phyloP scores from a whole-genome alignment of 176 grass and related monocot species.

The Oryza meyeriana region DNA sequence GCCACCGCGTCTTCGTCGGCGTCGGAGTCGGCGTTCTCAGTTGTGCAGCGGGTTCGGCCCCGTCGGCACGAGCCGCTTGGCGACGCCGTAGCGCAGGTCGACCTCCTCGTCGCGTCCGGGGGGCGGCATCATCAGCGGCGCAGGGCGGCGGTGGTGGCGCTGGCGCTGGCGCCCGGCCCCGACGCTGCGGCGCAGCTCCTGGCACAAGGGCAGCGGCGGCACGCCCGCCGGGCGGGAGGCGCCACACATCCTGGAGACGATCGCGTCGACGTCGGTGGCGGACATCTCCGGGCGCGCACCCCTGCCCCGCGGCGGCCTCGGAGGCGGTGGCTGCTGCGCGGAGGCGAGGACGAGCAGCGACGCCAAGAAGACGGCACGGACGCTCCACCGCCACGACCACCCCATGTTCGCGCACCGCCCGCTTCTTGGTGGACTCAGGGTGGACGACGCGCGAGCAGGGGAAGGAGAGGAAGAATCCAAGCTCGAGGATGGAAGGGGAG shows the following conservation, averaged over 20 bases:
- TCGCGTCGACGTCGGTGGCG: constrained; percentile 29
- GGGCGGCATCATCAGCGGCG: constrained; percentile 26
- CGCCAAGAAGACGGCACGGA: constrained; percentile 47
- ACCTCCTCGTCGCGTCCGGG: constrained; percentile 56
- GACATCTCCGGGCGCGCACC: neutral
- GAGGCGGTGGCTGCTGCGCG: neutral
- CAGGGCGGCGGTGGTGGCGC: neutral
- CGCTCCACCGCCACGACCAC: constrained; percentile 14
- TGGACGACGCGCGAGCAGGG: too few species aligned
- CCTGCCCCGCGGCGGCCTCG: neutral
- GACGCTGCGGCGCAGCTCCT: constrained; percentile 4
- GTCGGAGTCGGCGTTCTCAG: constrained; percentile 16
- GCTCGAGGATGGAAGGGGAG: neutral
- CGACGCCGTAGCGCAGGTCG: constrained; percentile 66
- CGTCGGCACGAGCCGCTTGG: constrained; percentile 75
- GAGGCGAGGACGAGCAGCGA: constrained; percentile 42
- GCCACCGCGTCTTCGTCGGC: neutral
- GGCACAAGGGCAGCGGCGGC: constrained; percentile 42
- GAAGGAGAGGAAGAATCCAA: neutral
- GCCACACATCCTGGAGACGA: constrained; percentile 37
- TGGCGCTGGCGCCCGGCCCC: neutral
- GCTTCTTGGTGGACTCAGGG: neutral
- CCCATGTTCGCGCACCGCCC: constrained; percentile 40
- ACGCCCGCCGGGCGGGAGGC: neutral
- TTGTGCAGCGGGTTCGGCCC: constrained; percentile 96